phyloP scores from a whole-genome alignment of 345 rosid species.

The Salix purpurea region DNA sequence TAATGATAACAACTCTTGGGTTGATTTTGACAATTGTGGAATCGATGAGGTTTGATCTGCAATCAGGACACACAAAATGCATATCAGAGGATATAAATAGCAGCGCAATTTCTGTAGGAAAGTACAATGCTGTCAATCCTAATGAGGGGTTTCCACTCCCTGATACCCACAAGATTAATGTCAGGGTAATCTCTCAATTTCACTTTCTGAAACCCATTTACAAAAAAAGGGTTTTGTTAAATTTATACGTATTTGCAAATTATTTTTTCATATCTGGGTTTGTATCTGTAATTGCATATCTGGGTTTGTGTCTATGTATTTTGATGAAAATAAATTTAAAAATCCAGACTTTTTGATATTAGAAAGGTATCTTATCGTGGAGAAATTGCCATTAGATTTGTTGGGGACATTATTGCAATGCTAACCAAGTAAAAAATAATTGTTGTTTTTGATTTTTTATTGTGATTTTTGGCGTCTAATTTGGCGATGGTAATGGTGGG shows the following conservation, averaged over 20 bases:
- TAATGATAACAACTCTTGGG: conserved; percentile 8
- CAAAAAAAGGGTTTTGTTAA: too few relatives aligned
- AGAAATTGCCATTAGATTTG: too few relatives aligned
- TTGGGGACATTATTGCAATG: too few relatives aligned
- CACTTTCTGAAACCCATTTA: neutral
- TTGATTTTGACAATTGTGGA: conserved; percentile 28
- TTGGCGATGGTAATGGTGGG: conserved; percentile 2
- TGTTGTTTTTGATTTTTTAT: neutral
- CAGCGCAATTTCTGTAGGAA: conserved; percentile 61
- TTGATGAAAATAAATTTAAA: neutral
- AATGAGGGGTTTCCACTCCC: conserved; percentile 53
- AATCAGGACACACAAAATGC: conserved; percentile 63
- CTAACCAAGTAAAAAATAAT: too few relatives aligned
- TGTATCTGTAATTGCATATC: neutral
- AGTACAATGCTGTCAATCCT: conserved; percentile 53
- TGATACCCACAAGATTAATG: conserved; percentile 49
- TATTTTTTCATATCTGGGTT: neutral
- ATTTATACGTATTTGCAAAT: neutral
- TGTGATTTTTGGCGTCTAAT: neutral
- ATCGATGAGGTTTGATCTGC: conserved; percentile 59
- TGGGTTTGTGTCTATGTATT: neutral
- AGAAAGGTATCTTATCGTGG: too few relatives aligned
- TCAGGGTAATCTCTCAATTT: conserved; percentile 36
- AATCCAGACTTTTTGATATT: too few relatives aligned
- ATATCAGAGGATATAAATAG: conserved; percentile 72